These are phyloP conservation scores for Mycena amicta DNA, from an alignment of 768 basidiomycete species.

Conservation along the genomic window DNA sequence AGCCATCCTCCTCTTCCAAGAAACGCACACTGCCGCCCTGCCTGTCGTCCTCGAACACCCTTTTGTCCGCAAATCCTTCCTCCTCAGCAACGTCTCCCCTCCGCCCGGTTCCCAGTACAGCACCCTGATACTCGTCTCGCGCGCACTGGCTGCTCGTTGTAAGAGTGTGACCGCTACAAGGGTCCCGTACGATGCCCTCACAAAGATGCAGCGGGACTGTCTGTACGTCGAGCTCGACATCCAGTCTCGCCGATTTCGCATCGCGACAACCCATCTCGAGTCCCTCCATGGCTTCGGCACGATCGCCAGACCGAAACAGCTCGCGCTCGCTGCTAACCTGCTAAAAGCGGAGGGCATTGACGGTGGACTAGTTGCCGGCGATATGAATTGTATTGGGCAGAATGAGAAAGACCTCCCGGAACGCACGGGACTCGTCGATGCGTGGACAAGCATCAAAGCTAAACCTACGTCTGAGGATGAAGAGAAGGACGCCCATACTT, in stretches of 20 bases:
- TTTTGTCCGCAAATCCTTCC: constrained; percentile 49
- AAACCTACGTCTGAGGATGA: constrained; percentile 13
- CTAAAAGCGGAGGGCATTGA: constrained; percentile 34
- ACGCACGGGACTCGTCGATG: constrained; percentile 44
- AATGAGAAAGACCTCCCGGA: constrained; percentile 38
- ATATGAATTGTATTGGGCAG: constrained; percentile 52
- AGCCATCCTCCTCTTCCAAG: constrained; percentile 51
- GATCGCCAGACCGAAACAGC: constrained; percentile 39
- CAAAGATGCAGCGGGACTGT: constrained; percentile 45
- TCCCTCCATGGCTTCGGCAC: constrained; percentile 43
- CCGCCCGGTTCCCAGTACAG: constrained; percentile 47
- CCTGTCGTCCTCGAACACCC: constrained; percentile 38
- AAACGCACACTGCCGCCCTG: constrained; percentile 40
- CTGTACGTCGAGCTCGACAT: constrained; percentile 50
- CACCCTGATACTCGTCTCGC: constrained; percentile 50
- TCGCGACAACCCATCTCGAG: constrained; percentile 57
- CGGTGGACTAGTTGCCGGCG: constrained; percentile 50
- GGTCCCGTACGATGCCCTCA: constrained; percentile 38
- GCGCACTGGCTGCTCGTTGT: constrained; percentile 30
- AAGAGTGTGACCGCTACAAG: constrained; percentile 33
- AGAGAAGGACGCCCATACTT: constrained; percentile 39
- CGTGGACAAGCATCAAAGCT: constrained; percentile 32
- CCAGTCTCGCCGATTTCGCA: constrained; percentile 37
- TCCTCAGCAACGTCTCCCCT: constrained; percentile 40
- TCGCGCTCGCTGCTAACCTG: constrained; percentile 36